Evolutionary conservation across 2,329 filamentous ascomycete genomes (phyloP).

Genomic region (Orbilia quercus): DNA sequence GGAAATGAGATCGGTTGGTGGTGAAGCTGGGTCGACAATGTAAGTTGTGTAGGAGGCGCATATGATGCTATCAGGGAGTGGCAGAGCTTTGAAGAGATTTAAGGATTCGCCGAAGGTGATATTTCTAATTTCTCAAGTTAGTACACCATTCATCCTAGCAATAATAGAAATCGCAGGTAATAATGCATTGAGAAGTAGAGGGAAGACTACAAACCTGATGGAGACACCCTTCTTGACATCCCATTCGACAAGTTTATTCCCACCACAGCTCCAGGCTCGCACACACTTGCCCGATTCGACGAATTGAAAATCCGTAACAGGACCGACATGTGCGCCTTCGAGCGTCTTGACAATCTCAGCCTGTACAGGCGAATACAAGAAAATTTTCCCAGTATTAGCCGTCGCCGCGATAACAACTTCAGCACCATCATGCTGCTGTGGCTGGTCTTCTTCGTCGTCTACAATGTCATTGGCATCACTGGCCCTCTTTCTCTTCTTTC

Average conservation of each 20-base stretch:
- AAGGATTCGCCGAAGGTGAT: conserved; percentile 63
- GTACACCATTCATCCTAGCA: not conserved
- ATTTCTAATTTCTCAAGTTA: conserved; percentile 27
- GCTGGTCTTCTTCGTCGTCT: conserved; percentile 41
- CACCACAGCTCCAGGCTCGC: conserved; percentile 69
- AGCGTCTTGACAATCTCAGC: conserved; percentile 65
- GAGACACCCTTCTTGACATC: conserved; percentile 65
- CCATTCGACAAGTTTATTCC: conserved; percentile 69
- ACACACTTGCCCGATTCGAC: conserved; percentile 62
- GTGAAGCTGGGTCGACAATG: conserved; percentile 64
- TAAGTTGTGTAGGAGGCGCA: conserved; percentile 68
- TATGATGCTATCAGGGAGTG: conserved; percentile 62
- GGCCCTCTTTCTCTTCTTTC: conserved; percentile 67
- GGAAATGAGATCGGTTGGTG: conserved; percentile 62
- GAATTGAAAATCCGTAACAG: conserved; percentile 68
- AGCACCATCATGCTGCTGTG: conserved; percentile 21
- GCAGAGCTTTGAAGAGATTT: conserved; percentile 64
- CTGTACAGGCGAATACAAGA: conserved; percentile 67
- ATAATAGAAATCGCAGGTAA: not conserved
- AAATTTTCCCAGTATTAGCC: conserved; percentile 66
- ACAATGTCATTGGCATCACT: conserved; percentile 61
- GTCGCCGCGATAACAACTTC: conserved; percentile 67
- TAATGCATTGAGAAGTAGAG: conserved; percentile 4
- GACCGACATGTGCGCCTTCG: conserved; percentile 66
- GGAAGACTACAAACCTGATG: conserved; percentile 63